Conservation (phyloP, 176 grass and related monocot species). For the Neostapfia colusana region DNA sequence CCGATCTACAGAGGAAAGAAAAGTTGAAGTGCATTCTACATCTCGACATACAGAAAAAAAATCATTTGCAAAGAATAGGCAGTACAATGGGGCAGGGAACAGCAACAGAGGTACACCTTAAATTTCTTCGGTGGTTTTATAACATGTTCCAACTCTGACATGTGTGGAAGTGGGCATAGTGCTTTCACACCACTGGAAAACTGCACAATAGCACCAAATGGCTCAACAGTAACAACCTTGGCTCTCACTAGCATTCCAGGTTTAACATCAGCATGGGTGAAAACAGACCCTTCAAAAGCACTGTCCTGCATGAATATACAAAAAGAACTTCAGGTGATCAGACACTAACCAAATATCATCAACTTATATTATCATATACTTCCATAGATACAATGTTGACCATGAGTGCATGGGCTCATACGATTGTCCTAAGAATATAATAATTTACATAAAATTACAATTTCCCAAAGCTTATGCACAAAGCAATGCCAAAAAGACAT, state of each 20-base stretch:
- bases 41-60: conserved; percentile 23
- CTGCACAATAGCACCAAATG: conserved; percentile 76
- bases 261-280: conserved; percentile 97
- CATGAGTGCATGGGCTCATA: not conserved
- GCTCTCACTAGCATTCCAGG: conserved; percentile 90
- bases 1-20: conserved; percentile 60
- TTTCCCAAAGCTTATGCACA: not conserved
- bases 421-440: not conserved
- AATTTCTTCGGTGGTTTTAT: conserved; percentile 94
- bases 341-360: not conserved
- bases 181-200: conserved; percentile 95
- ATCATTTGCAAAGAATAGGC: conserved; percentile 10
- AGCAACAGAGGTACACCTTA: conserved; percentile 53
- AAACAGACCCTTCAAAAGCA: conserved; percentile 96
- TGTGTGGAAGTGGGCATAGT: conserved; percentile 85
- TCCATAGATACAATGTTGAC: not conserved
- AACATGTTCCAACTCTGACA: conserved; percentile 88
- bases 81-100: conserved; percentile 18
- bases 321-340: conserved; percentile 20
- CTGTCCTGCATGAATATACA: conserved; percentile 65
- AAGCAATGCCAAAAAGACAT: not conserved
- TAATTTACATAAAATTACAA: not conserved
- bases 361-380: conserved; percentile 1
- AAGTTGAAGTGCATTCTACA: conserved; percentile 13
- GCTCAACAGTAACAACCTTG: conserved; percentile 73